Evolutionary conservation across 1,284 basidiomycete species (phyloP).

Genomic region (Heterobasidion parviporum): DNA sequence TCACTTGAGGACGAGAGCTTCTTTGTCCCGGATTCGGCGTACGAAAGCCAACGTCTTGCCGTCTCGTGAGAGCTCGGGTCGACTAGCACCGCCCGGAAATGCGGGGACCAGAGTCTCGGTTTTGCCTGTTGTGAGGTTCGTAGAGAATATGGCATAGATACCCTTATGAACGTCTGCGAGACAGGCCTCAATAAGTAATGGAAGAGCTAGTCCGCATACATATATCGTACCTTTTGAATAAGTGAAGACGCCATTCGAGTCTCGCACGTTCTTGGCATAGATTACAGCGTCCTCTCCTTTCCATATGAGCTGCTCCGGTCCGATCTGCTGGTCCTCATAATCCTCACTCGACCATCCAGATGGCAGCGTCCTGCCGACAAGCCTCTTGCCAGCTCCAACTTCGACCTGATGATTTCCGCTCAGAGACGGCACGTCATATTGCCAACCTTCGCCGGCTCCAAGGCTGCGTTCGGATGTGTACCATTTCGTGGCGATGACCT

Average conservation of each 20-base stretch:
- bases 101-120: constrained; percentile 45
- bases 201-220: background rate
- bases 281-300: constrained; percentile 46
- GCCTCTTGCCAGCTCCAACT: constrained; percentile 42
- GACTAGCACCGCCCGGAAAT: constrained; percentile 58
- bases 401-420: constrained; percentile 21
- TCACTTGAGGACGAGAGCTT: constrained; percentile 62
- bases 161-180: constrained; percentile 54
- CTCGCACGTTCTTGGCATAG: constrained; percentile 54
- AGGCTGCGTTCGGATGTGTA: constrained; percentile 36
- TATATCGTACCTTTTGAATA: constrained; percentile 52
- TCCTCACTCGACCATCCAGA: constrained; percentile 46
- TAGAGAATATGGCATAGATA: constrained; percentile 60
- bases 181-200: background rate
- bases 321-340: constrained; percentile 62
- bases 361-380: constrained; percentile 50
- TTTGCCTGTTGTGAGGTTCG: constrained; percentile 47
- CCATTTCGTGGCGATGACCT: constrained; percentile 68
- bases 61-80: constrained; percentile 67
- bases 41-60: constrained; percentile 64
- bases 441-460: constrained; percentile 61
- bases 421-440: constrained; percentile 39
- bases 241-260: constrained; percentile 38
- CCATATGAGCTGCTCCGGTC: constrained; percentile 65
- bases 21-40: constrained; percentile 62